Base-by-base conservation (phyloP, 2,329 filamentous ascomycete genomes). In the Trichoderma hamatum region DNA sequence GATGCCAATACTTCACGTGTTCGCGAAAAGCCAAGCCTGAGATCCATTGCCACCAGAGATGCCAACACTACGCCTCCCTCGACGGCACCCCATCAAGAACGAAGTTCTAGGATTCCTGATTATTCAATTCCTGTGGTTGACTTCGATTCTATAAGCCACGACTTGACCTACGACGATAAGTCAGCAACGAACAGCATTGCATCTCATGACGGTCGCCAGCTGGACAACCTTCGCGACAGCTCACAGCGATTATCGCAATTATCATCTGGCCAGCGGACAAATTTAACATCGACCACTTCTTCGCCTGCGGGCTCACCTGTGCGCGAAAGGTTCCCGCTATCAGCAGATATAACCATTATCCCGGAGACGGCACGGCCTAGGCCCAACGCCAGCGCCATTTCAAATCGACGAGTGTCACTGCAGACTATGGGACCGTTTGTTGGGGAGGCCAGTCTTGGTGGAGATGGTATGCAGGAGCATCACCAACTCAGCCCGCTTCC, bases 181-280 rank as follows among this genome's bases (percentile, higher is more conserved):
- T 90, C 88, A 2, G 83, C 83, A 0, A 83, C 83, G 0, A 87
- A 85, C 70, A 88, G 86, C 74, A 75, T 86, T 59, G 79, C 85
- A 34, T 90, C 88, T 0, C 84, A 87, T 16, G 88, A 90, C 69
- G 87, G 85, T 19, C 82, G 82, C 34, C 86, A 87, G 63, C 79
- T 90, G 6, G 87, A 90, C 16, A 85, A 76, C 64, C 78, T 90
- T 28, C 82, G 87, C 32, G 85, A 89, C 56, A 86, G 83, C 74
- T 80, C 82, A 1, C 84, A 88, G 71, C 84, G 88, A 6, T 80
- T 88, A 5, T 90, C 88, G 0, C 86, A 83, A 71, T 81, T 88
- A 49, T 90, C 88, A 2, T 88, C 86, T 5, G 85, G 86, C 7
- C 87, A 89, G 74, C 82, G 86, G 69, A 90, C 88, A 3, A 79